Percentiles rank a stretch among this genome's conserved stretches.
Evolutionary conservation across 2,329 filamentous ascomycete genomes (phyloP).

Genomic region (Aspergillus nomiae): DNA sequence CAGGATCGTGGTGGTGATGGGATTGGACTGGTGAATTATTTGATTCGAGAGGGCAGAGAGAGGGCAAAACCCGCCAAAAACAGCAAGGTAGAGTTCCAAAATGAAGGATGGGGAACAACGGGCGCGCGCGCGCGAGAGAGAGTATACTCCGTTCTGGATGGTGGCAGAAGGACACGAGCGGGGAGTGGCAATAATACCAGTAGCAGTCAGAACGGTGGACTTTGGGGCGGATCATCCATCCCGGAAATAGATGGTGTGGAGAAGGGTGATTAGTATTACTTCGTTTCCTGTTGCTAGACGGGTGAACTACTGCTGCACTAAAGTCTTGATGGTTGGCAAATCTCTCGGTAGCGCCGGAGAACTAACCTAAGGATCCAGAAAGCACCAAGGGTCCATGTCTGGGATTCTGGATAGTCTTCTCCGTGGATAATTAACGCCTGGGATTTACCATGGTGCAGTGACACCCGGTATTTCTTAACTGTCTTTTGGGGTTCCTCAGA

Average conservation of each 20-base stretch:
- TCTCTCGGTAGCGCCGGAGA: conserved; percentile 1
- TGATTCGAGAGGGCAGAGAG: background rate
- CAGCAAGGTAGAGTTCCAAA: background rate
- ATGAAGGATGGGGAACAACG: background rate
- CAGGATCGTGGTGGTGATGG: background rate
- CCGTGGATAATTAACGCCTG: too few relatives aligned
- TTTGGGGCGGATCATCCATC: conserved; percentile 1
- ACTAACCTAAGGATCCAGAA: background rate
- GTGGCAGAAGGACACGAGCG: conserved; percentile 1
- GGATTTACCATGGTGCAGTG: background rate
- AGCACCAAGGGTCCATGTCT: background rate
- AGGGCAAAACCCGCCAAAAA: background rate
- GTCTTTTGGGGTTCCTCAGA: background rate
- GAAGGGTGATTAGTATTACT: conserved; percentile 16
- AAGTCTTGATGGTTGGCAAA: background rate
- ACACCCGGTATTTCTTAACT: background rate
- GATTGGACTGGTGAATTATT: background rate
- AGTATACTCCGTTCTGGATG: background rate
- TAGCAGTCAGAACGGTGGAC: background rate
- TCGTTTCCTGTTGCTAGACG: conserved; percentile 9
- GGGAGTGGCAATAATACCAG: conserved; percentile 14
- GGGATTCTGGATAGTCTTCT: background rate
- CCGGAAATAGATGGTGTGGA: conserved; percentile 8
- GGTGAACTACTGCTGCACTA: conserved; percentile 9
- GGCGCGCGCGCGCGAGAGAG: background rate